These are phyloP conservation scores for Nelumbo lutea DNA, from an alignment of 164 flowering plant species.

Conservation along the genomic window DNA sequence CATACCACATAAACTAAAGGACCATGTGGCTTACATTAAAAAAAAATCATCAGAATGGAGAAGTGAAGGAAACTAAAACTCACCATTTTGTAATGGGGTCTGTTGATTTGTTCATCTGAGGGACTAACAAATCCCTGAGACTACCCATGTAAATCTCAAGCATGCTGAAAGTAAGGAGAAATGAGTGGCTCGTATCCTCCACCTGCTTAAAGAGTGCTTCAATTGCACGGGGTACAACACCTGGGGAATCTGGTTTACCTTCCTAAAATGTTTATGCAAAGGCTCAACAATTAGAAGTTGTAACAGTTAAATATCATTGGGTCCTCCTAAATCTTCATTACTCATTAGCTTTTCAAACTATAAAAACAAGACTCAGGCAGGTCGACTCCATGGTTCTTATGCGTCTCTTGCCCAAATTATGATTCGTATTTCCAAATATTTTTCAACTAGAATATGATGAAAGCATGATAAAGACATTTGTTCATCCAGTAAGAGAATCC, in stretches of 20 bases:
- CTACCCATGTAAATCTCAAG: conserved; percentile 64
- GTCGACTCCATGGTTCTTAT: background rate
- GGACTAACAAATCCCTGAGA: conserved; percentile 54
- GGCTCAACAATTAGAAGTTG: background rate
- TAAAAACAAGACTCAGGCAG: background rate
- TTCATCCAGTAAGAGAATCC: conserved; percentile 11
- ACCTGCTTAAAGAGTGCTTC: conserved; percentile 52
- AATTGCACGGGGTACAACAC: conserved; percentile 48
- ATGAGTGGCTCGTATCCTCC: conserved; percentile 32
- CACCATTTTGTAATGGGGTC: conserved; percentile 42
- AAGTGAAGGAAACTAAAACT: conserved; percentile 7
- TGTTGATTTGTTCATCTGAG: conserved; percentile 32
- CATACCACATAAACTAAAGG: too few relatives aligned
- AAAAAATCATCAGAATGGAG: too few relatives aligned
- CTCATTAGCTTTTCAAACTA: background rate
- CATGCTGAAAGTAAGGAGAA: conserved; percentile 57
- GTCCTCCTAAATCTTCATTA: background rate
- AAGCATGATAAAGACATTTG: background rate
- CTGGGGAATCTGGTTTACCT: conserved; percentile 51
- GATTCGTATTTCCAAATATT: background rate
- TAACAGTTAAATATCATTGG: background rate
- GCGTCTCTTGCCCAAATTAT: too few relatives aligned
- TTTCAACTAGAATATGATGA: background rate
- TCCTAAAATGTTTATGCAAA: conserved; percentile 31
- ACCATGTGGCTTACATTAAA: too few relatives aligned